Evolutionary conservation across 2,329 filamentous ascomycete species (phyloP).

Genomic region (Colletotrichum brevisporum): DNA sequence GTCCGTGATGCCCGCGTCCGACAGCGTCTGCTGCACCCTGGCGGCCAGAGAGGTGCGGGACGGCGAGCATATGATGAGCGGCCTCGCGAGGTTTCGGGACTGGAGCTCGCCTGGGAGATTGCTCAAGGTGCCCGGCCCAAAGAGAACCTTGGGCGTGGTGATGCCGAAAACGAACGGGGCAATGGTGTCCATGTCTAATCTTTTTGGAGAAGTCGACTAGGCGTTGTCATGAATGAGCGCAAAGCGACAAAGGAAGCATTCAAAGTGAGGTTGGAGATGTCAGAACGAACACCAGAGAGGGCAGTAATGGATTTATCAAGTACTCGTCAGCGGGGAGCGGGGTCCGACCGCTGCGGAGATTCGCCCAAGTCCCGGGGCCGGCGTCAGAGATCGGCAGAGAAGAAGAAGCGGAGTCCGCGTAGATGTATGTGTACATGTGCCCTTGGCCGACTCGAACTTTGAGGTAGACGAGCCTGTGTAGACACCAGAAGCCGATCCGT

Average conservation of each 20-base stretch:
- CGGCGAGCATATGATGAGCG: slow-evolving; percentile 55
- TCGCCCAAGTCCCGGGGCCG: slow-evolving; percentile 15
- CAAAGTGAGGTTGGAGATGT: no score
- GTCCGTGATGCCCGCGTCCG: slow-evolving; percentile 46
- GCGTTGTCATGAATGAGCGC: no score
- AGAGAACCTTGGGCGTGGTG: slow-evolving; percentile 51
- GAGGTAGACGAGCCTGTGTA: no score
- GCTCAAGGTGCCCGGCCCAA: slow-evolving; percentile 50
- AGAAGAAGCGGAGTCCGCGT: neutral
- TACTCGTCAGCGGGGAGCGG: slow-evolving; percentile 37
- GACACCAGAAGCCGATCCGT: no score
- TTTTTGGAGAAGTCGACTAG: neutral
- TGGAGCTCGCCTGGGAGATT: slow-evolving; percentile 52
- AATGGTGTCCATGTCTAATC: slow-evolving; percentile 18
- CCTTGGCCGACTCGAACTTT: no score
- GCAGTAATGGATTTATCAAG: slow-evolving; percentile 1
- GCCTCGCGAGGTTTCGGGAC: slow-evolving; percentile 49
- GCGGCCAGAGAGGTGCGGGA: slow-evolving; percentile 53
- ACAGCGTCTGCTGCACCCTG: slow-evolving; percentile 48
- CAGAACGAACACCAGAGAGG: neutral
- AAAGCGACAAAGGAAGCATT: no score
- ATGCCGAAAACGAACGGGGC: slow-evolving; percentile 28
- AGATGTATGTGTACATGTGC: neutral
- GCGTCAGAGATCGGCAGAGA: slow-evolving; percentile 13
- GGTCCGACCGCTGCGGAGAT: slow-evolving; percentile 27